Base-by-base conservation (phyloP, 2,329 filamentous ascomycete genomes). In the Epichloe bromicola region DNA sequence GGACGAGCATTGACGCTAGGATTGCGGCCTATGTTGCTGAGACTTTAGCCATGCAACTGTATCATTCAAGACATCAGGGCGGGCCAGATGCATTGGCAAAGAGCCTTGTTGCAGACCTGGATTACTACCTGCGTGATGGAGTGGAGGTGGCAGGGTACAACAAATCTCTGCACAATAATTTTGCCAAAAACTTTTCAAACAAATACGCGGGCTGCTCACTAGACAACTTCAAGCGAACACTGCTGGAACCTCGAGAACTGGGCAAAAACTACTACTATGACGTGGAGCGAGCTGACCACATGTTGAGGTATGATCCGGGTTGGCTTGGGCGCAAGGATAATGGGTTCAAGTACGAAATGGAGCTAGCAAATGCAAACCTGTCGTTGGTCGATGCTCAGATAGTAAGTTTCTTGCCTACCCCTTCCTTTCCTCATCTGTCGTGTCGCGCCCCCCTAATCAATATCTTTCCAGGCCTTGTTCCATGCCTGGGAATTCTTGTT, bases 371-470 rank as follows among this genome's bases (percentile, higher is more conserved):
- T 65, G 72, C 85, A 55, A 97, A 98, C 65, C 67, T 98, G 49
- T 95, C 90, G 23, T 74, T 95, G 36, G 88, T 98, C 36, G 89
- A 97, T 65, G 87, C 91, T 23, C 89, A 98, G 70, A 83, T 93
- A 57, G 83, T 87, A 73, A 69, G 83, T 72, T 39, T 38, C 26
- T 58, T 69, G 60, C 14, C 15, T 4, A 3, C 6, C 36, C 7
- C 17, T 34, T 34, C 5, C 8, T 36, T 7, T 8, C 26, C 19
- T 34, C 3, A 6, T 34, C 26, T 11, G 26, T 8, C 42, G 19
- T 8, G 15, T 10, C 10, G 20, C 30, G 10, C 30, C 38, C 8
- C 8, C 3, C 47, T 49, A 8, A 49, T 19, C 30, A 40, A 4
- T 5, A 10, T 30, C 3, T 40, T n/a, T 20, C 26, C 60, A 88